Base-by-base conservation (phyloP, 2,329 filamentous ascomycete species). In the Trichothecium roseum region DNA sequence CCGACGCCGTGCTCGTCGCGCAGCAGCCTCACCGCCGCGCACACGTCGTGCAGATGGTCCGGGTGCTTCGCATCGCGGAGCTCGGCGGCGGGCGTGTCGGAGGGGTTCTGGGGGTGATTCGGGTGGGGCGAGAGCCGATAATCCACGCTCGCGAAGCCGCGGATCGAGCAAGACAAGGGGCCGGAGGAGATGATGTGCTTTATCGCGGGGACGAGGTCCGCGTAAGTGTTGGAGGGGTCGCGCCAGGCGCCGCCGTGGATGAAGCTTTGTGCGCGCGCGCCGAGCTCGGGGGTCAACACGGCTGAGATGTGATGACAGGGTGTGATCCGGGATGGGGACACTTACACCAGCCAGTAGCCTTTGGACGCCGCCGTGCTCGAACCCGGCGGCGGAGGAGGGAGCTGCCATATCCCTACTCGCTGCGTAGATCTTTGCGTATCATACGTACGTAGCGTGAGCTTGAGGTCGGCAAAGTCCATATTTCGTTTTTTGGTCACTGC, bases 161-260 rank as follows among this genome's bases (percentile, higher is more conserved):
- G 69, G 38, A 84, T 61, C 33, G 56, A 51, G 8, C 38, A 40
- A 15, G 45, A 36, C 18, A 48, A 40, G 18, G 51, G 40, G 18
- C 44, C 42, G 5, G 45, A 49, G n/a, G 45, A 40, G 31, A 64
- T 47, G 39, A 74, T 53, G 26, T 54, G 48, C 38, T 57, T 51
- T 34, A 74, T 59, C 34, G 63, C 59, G 4, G 66, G 56, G 18
- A 51, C 41, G 44, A 73, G 72, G 37, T 62, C 62, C 35, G 61
- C 47, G 18, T 65, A 59, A 29, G 60, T 60, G 37, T 67, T 60
- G 36, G 55, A 55, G 29, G 74, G 73, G 51, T 80, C 76, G 39
- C 74, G 64, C 75, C 75, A 80, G 40, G 67, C 74, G 42, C 75
- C 75, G 43, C 75, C 75, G 49, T 80, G 75, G 47, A 80, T 65